Base-by-base conservation (phyloP, 306 rosid species). In the Citrullus amarus region DNA sequence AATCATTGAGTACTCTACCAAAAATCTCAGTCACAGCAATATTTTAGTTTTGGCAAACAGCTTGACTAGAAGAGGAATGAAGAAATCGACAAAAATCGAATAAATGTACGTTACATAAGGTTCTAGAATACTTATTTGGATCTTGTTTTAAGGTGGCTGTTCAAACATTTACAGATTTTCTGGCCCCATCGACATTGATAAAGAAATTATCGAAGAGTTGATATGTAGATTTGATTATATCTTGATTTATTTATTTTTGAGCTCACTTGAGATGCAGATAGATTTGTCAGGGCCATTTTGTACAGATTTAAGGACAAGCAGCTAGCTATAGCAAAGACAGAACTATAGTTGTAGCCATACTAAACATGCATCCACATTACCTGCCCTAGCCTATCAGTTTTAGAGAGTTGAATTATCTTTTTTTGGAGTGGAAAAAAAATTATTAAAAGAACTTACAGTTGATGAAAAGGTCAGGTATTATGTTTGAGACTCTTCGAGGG, bases 401-500 rank as follows among this genome's bases (percentile, higher is more conserved):
- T 12, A 20, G 56, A 43, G 13, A 72, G 59, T 22, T 72, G 60
- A 28, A 51, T 28, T 7, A 8, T 48, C 6, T 25, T 25, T 25
- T 25, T 25, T 25, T 25, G 28, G 28, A 25, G 28, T 25, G 28
- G 28, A 25, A 25, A 25, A 25, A 25, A 25, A 25, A 25, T 25
- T 25, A 25, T 25, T 25, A 25, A 25, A 13, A 67, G 4, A 55
- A 82, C 89, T 84, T 76, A 86, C 89, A 78, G 62, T 81, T 79
- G 77, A 15, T 75, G 75, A 75, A 81, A 76, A 48, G 54, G 39
- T 57, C 61, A 44, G 81, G 71, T 58, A 84, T 75, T 77, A 86
- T 72, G 68, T 78, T 75, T 22, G 87, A 84, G 68, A 86, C 70
- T 82, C 89, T 86, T 65, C 86, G 85, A 12, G 89, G 86, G 43